Evolutionary conservation across 768 basidiomycete genomes (phyloP).

Genomic region (Goffeauzyma gilvescens): DNA sequence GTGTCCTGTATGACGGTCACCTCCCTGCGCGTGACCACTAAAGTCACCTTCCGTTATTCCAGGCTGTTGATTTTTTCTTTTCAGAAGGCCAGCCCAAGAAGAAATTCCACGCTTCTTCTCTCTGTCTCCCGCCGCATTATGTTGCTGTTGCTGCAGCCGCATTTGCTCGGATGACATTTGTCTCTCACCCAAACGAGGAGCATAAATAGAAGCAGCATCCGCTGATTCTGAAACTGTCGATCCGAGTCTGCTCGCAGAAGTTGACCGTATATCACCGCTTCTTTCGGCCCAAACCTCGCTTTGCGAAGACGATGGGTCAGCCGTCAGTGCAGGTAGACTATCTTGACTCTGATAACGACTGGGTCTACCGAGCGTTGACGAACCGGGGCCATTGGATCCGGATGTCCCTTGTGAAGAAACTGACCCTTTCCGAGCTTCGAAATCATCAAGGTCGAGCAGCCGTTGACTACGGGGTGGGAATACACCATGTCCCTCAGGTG

Average conservation of each 20-base stretch:
- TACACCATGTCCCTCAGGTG: too few species aligned
- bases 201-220: not conserved
- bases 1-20: not conserved
- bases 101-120: conserved; percentile 28
- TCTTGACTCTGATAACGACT: too few species aligned
- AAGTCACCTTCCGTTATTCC: conserved; percentile 11
- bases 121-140: conserved; percentile 8
- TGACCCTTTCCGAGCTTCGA: too few species aligned
- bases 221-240: not conserved
- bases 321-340: too few species aligned
- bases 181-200: not conserved
- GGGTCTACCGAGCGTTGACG: too few species aligned
- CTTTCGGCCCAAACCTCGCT: not conserved
- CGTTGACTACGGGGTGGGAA: too few species aligned
- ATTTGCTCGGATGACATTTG: too few species aligned
- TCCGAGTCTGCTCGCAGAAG: not conserved
- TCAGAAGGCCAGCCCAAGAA: conserved; percentile 18
- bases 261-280: not conserved
- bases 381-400: too few species aligned
- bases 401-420: too few species aligned
- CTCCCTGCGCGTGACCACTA: conserved; percentile 9
- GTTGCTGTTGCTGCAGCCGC: conserved; percentile 2
- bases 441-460: too few species aligned
- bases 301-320: too few species aligned
- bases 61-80: conserved; percentile 13